Conservation (phyloP, 345 rosid species). For the Eutrema yunnanense region DNA sequence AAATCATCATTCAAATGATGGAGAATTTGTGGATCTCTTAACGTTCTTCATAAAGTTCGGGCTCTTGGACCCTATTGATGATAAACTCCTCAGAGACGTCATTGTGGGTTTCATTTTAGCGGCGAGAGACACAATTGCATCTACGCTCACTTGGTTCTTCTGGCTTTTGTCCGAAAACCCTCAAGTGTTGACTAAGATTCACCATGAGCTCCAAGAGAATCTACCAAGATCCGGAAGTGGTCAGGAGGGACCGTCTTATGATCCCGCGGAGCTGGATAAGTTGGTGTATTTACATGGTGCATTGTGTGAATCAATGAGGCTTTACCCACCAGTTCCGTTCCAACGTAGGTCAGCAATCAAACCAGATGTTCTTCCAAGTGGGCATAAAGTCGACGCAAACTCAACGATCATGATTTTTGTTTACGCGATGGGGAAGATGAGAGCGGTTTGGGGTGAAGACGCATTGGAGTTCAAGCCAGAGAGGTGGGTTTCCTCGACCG, state of each 20-base stretch:
- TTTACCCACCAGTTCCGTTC: constrained; percentile 28
- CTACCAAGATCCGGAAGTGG: background rate
- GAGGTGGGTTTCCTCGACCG: constrained; percentile 5
- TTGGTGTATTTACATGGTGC: constrained; percentile 30
- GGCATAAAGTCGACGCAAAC: constrained; percentile 17
- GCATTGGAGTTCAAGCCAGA: constrained; percentile 27
- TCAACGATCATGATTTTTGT: constrained; percentile 17
- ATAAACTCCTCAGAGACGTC: constrained; percentile 39
- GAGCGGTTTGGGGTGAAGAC: constrained; percentile 24
- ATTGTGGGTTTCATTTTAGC: constrained; percentile 37
- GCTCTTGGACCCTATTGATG: background rate
- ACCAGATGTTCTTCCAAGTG: constrained; percentile 31
- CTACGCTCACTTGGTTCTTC: constrained; percentile 40
- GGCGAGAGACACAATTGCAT: constrained; percentile 31
- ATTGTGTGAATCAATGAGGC: constrained; percentile 30
- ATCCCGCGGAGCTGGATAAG: constrained; percentile 8
- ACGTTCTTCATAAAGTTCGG: constrained; percentile 26
- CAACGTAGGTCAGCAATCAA: background rate
- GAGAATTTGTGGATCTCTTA: constrained; percentile 26
- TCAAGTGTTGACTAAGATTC: constrained; percentile 23
- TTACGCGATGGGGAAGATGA: constrained; percentile 31
- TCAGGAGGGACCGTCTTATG: background rate
- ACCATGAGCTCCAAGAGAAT: constrained; percentile 29
- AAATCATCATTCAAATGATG: background rate
- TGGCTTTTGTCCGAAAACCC: constrained; percentile 39